phyloP scores from a whole-genome alignment of 2,329 filamentous ascomycete species.

The Cyclaneusma minus region DNA sequence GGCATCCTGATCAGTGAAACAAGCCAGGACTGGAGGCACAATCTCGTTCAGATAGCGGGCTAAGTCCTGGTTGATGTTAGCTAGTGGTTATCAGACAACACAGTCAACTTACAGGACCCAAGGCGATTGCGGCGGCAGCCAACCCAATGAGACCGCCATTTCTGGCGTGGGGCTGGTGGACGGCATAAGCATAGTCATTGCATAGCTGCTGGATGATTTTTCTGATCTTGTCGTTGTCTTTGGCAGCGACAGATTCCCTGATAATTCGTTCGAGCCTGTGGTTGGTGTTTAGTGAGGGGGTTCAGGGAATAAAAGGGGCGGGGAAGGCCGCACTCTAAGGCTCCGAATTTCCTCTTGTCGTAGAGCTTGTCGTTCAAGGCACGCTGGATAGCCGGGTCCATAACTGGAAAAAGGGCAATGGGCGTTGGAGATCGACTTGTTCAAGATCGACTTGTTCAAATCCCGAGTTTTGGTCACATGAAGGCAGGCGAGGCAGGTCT shows the following conservation, averaged over 20 bases:
- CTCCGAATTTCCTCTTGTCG: conserved; percentile 91
- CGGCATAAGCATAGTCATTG: conserved; percentile 93
- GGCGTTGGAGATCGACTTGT: too few species aligned
- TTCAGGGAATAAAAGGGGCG: not conserved
- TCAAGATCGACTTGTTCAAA: too few species aligned
- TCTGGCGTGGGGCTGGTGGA: conserved; percentile 88
- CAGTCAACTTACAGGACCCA: conserved; percentile 59
- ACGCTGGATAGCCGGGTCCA: conserved; percentile 84
- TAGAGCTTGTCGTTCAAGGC: conserved; percentile 96
- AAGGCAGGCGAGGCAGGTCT: too few species aligned
- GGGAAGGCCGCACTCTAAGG: conserved; percentile 60
- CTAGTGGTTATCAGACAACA: not conserved
- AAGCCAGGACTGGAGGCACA: conserved; percentile 88
- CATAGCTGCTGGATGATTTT: conserved; percentile 91
- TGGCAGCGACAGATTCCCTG: conserved; percentile 61
- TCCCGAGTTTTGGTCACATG: too few species aligned
- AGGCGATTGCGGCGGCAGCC: conserved; percentile 86
- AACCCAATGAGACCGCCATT: conserved; percentile 94
- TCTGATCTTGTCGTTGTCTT: conserved; percentile 67
- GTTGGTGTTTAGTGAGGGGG: not conserved
- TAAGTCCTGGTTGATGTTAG: conserved; percentile 50
- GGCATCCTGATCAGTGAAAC: conserved; percentile 96
- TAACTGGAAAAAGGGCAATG: too few species aligned
- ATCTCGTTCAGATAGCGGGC: conserved; percentile 86
- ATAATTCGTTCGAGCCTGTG: conserved; percentile 76